Evolutionary conservation across 2,329 filamentous ascomycete genomes (phyloP).

Genomic region (Coniella vitis): DNA sequence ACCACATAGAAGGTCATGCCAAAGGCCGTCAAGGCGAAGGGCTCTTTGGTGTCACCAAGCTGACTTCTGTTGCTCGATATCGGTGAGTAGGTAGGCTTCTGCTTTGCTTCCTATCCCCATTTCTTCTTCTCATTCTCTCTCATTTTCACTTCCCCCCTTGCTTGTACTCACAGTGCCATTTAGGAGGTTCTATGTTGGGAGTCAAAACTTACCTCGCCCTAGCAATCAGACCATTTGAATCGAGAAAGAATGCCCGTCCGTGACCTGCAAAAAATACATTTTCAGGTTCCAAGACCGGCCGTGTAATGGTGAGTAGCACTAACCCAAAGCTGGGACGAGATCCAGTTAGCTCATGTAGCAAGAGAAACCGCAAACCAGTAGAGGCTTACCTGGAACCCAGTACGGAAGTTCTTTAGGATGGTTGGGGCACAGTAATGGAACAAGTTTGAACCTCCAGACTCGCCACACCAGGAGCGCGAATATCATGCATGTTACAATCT

Average conservation of each 20-base stretch:
- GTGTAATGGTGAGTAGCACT: neutral
- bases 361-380: too few relatives aligned
- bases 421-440: neutral
- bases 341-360: too few relatives aligned
- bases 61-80: neutral
- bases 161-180: too few relatives aligned
- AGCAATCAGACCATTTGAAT: slow-evolving; percentile 18
- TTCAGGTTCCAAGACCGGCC: neutral
- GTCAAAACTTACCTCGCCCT: slow-evolving; percentile 20
- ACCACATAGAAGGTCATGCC: slow-evolving; percentile 22
- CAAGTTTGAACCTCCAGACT: slow-evolving; percentile 7
- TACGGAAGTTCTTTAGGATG: slow-evolving; percentile 10
- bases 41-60: slow-evolving; percentile 12
- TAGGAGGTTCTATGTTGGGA: too few relatives aligned
- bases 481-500: too few relatives aligned
- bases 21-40: slow-evolving; percentile 20
- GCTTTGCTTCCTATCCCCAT: too few relatives aligned
- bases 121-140: too few relatives aligned
- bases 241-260: slow-evolving; percentile 18
- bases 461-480: neutral
- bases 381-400: slow-evolving; percentile 3
- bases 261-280: slow-evolving; percentile 16
- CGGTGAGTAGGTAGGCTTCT: too few relatives aligned
- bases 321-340: neutral
- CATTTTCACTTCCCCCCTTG: too few relatives aligned